phyloP scores from a whole-genome alignment of 495 filamentous ascomycete genomes.

The Penicillium maclennaniae region DNA sequence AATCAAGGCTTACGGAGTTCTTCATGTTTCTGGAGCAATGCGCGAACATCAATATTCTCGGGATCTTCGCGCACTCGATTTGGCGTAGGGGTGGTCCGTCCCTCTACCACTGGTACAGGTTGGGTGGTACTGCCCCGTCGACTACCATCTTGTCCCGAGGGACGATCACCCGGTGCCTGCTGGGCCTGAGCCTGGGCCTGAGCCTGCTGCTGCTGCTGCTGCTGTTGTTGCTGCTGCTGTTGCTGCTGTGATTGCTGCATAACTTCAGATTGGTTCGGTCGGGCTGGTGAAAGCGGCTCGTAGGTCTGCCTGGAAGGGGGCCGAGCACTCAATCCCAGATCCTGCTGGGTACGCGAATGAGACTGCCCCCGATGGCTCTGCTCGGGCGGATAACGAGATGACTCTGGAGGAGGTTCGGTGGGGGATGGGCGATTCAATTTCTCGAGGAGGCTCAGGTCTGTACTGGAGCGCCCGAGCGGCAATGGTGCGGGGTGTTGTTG shows the following conservation, averaged over 20 bases:
- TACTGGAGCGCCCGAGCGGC: conserved; percentile 27
- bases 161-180: conserved; percentile 3
- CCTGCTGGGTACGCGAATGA: conserved; percentile 14
- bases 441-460: conserved; percentile 29
- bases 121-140: conserved; percentile 22
- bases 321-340: conserved; percentile 26
- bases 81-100: conserved; percentile 60
- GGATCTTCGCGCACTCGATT: conserved; percentile 49
- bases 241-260: conserved; percentile 20
- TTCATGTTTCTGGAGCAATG: conserved; percentile 50
- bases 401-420: conserved; percentile 20
- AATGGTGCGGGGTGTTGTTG: conserved; percentile 9
- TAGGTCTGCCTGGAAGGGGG: conserved; percentile 63
- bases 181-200: not conserved
- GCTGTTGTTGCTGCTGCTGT: too few species aligned
- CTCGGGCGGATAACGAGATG: conserved; percentile 22
- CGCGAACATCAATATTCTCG: conserved; percentile 44
- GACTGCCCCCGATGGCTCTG: conserved; percentile 11
- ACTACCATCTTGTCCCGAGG: conserved; percentile 11
- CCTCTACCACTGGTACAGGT: conserved; percentile 40
- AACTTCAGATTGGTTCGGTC: conserved; percentile 29
- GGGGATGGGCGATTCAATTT: conserved; percentile 51
- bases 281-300: conserved; percentile 35
- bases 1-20: conserved; percentile 57
- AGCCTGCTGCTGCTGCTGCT: not conserved